Evolutionary conservation across 768 basidiomycete species (phyloP).

Genomic region (Panaeolus papilionaceus): DNA sequence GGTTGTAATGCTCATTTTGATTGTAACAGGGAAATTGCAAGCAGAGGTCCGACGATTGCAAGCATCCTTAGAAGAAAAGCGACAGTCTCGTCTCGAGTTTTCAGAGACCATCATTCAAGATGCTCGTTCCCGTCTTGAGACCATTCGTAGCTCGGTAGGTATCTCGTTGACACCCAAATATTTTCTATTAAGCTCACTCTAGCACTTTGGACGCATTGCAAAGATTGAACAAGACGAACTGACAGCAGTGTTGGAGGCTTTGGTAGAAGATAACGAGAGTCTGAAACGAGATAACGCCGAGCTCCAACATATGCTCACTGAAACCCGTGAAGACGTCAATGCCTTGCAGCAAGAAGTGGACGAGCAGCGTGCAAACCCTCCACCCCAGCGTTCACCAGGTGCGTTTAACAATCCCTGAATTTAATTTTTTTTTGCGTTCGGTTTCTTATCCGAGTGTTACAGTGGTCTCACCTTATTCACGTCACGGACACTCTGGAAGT

Average conservation of each 20-base stretch:
- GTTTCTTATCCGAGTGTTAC: conserved; percentile 11
- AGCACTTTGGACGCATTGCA: conserved; percentile 49
- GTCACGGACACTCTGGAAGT: conserved; percentile 49
- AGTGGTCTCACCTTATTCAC: conserved; percentile 49
- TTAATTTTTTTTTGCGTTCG: background rate
- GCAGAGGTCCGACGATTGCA: conserved; percentile 68
- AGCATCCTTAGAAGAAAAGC: conserved; percentile 65
- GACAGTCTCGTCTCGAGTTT: conserved; percentile 63
- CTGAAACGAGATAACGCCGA: conserved; percentile 85
- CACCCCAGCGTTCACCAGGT: conserved; percentile 49
- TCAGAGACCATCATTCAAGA: conserved; percentile 73
- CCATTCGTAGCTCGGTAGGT: conserved; percentile 64
- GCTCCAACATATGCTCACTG: conserved; percentile 72
- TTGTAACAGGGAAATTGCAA: conserved; percentile 66
- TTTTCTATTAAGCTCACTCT: conserved; percentile 27
- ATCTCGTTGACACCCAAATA: conserved; percentile 1
- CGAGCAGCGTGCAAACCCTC: conserved; percentile 64
- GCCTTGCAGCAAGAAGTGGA: conserved; percentile 75
- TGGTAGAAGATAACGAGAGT: conserved; percentile 85
- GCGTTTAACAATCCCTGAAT: conserved; percentile 18
- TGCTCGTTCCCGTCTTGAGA: conserved; percentile 66
- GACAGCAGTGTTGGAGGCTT: conserved; percentile 75
- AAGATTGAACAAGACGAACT: conserved; percentile 63
- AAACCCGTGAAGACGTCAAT: conserved; percentile 79
- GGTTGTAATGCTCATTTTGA: background rate